Evolutionary conservation across 1,284 basidiomycete genomes (phyloP), one percentile per base, ranked within the genome.

Genomic region (Cystobasidiaceae sp.): DNA sequence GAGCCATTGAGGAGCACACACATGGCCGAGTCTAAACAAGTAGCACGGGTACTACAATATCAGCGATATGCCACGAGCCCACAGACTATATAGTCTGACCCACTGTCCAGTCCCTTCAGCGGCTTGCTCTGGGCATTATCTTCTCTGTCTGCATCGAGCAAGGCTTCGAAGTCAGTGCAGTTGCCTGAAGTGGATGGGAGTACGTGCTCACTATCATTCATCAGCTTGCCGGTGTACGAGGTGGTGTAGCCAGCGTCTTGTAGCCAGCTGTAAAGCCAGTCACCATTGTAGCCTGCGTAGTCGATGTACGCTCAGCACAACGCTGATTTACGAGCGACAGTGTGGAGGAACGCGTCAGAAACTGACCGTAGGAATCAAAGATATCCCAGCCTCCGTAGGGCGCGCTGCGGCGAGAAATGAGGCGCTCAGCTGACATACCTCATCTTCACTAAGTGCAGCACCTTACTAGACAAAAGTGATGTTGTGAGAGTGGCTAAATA

Each of bases 161-260:
- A n/a, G n/a, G n/a, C n/a, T n/a, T n/a, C n/a, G n/a, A n/a, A n/a
- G n/a, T n/a, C n/a, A n/a, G n/a, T n/a, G n/a, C n/a, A n/a, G n/a
- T n/a, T n/a, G n/a, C n/a, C n/a, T n/a, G n/a, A n/a, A n/a, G n/a
- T n/a, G n/a, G n/a, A n/a, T n/a, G n/a, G n/a, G n/a, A n/a, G n/a
- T n/a, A n/a, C n/a, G n/a, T n/a, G n/a, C n/a, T n/a, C n/a, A 58
- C 74, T 73, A 32, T 67, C 73, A 50, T 75, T 75, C 74, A 75
- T 75, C 7, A 72, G 64, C 66, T 76, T 76, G 30, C 75, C 75
- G 0, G 68, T 67, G 67, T 75, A 76, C 57, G 69, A 73, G 0
- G 74, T 75, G 48, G 62, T 64, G 66, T 75, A 76, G 0, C 74
- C 74, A 0, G 69, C 72, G 0, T 61, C 43, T 63, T 75, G 73